Evolutionary conservation across 1,139 yeast genomes (phyloP).

Genomic region (Geotrichum citri-aurantii): DNA sequence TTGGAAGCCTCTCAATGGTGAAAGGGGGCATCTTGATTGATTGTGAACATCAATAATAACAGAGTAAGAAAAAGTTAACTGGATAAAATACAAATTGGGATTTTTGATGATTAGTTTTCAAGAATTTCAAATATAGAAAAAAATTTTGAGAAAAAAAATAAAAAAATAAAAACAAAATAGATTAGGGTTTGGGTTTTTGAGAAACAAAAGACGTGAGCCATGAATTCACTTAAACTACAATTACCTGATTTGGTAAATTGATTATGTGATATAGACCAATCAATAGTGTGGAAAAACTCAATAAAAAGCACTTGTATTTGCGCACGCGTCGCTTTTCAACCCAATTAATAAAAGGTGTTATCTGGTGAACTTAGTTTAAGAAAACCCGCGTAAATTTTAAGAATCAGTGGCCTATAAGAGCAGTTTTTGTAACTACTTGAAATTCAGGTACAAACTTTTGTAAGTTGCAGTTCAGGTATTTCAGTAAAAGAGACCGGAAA

Average conservation of each 20-base stretch:
- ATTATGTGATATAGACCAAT: neutral
- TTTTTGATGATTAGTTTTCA: neutral
- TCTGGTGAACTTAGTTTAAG: too few relatives aligned
- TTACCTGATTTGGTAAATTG: neutral
- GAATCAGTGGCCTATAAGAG: too few relatives aligned
- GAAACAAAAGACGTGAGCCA: too few relatives aligned
- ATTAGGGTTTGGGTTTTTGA: neutral
- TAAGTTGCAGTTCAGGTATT: too few relatives aligned
- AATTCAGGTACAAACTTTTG: too few relatives aligned
- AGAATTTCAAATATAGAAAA: neutral
- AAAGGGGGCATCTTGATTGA: neutral
- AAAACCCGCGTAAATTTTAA: too few relatives aligned
- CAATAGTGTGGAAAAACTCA: neutral
- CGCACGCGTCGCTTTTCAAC: neutral
- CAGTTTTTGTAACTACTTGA: too few relatives aligned
- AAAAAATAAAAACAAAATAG: too few relatives aligned
- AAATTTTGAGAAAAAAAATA: neutral
- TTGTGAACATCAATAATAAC: neutral
- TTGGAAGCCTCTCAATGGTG: neutral
- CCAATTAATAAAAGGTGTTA: neutral
- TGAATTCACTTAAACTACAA: neutral
- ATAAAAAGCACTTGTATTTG: neutral
- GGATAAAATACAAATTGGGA: neutral
- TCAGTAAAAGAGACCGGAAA: too few relatives aligned
- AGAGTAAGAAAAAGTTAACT: neutral